Base-by-base conservation (phyloP, 371 early-diverging fungal species). In the Syncephalis plumigaleata region DNA sequence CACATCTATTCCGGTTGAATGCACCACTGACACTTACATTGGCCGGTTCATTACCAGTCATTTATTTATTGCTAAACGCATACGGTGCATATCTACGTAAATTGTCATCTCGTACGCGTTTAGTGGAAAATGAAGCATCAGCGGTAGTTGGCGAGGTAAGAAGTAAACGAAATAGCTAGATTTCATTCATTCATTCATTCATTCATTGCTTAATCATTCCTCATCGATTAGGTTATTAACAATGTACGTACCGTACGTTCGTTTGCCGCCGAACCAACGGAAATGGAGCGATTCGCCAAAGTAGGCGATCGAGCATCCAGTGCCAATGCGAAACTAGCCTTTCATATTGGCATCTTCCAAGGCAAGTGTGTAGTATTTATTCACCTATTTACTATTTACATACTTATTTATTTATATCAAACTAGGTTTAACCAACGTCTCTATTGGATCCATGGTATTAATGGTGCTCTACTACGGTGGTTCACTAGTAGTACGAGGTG, bases 281-380 rank as follows among this genome's bases (percentile, higher is more conserved):
- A 85, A 51, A 56, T 70, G 50, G 63, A 59, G n/a, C 62, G 68
- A 47, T 82, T 79, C 48, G 51, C 57, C 16, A 52, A 59, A 5
- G 71, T 74, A 3, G 69, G 73, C 21, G 46, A 39, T 2, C 51
- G 56, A 11, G 67, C 73, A 3, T 59, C 75, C 3, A 46, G 48
- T 0, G 25, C 66, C 7, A 75, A 70, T 47, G 58, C 53, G 22
- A 45, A 61, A 1, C 66, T 84, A 42, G 87, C 85, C 2, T 57
- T 80, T 40, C 84, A 87, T 52, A 79, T 84, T 57, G 87, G 85
- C 7, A 47, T 77, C 3, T 87, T 87, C 58, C 85, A 81, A 66
- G 79, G 74, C 66, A 54, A 11, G n/a, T 21, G 5, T 37, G n/a
- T 7, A 31, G n/a, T 47, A 49, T 22, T 16, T 17, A 13, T 31